Percentiles rank a stretch among this genome's conserved stretches.
phyloP scores from a whole-genome alignment of 768 basidiomycete genomes.

The Tylopilus cervinicoccineus region DNA sequence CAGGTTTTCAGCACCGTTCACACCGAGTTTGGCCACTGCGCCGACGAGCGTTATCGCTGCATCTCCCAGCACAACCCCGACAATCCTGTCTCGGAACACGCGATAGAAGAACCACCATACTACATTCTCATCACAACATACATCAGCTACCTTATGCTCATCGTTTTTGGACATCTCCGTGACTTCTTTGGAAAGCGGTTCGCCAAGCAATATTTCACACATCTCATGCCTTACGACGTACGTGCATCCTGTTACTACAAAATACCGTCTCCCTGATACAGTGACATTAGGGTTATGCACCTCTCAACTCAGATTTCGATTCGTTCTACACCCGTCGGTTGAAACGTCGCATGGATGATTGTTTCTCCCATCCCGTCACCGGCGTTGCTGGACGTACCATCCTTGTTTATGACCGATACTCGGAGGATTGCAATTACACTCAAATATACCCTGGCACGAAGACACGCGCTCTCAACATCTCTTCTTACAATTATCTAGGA shows the following conservation, averaged over 20 bases:
- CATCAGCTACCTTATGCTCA: slow-evolving; percentile 89
- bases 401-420: slow-evolving; percentile 76
- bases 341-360: slow-evolving; percentile 92
- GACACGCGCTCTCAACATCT: slow-evolving; percentile 92
- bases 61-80: slow-evolving; percentile 53
- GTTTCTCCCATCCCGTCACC: slow-evolving; percentile 89
- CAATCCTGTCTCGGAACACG: slow-evolving; percentile 45
- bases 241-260: slow-evolving; percentile 32
- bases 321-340: slow-evolving; percentile 98
- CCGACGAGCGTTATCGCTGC: slow-evolving; percentile 69
- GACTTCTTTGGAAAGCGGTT: slow-evolving; percentile 94
- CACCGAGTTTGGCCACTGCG: slow-evolving; percentile 91
- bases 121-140: slow-evolving; percentile 92
- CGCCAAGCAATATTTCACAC: slow-evolving; percentile 61
- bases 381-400: slow-evolving; percentile 96
- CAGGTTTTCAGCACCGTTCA: slow-evolving; percentile 77
- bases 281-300: slow-evolving; percentile 81
- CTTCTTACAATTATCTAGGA: slow-evolving; percentile 98
- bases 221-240: slow-evolving; percentile 82
- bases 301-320: slow-evolving; percentile 96
- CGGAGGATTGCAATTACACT: slow-evolving; percentile 76
- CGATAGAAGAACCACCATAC: slow-evolving; percentile 86
- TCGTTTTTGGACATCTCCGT: slow-evolving; percentile 86
- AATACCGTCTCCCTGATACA: slow-evolving; percentile 1
- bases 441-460: slow-evolving; percentile 72